phyloP scores from a whole-genome alignment of 768 basidiomycete genomes.

The Scleroderma citrinum region DNA sequence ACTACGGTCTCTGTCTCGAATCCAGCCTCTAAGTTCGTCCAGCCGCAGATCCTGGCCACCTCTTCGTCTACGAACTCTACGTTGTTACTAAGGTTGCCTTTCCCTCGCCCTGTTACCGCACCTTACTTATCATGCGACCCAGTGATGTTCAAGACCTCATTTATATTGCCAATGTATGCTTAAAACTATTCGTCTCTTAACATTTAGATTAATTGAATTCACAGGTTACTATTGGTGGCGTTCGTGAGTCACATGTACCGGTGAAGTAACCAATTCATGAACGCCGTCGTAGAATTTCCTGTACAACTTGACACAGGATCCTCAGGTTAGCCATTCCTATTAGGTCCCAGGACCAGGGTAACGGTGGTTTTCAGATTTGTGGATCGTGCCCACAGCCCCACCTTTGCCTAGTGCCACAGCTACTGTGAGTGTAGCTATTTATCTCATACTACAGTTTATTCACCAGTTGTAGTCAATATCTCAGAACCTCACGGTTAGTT shows the following conservation, averaged over 20 bases:
- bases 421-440: slow-evolving; percentile 37
- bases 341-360: background rate
- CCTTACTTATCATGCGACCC: slow-evolving; percentile 8
- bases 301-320: slow-evolving; percentile 86
- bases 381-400: slow-evolving; percentile 47
- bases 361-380: slow-evolving; percentile 53
- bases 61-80: slow-evolving; percentile 11
- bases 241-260: slow-evolving; percentile 36
- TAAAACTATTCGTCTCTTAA: background rate
- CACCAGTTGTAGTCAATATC: slow-evolving; percentile 32
- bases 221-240: slow-evolving; percentile 63
- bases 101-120: background rate
- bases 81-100: slow-evolving; percentile 20
- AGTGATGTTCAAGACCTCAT: slow-evolving; percentile 74
- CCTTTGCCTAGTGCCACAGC: slow-evolving; percentile 44
- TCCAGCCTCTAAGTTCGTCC: slow-evolving; percentile 4
- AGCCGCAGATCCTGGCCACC: slow-evolving; percentile 23
- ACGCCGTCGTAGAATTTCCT: slow-evolving; percentile 44
- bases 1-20: slow-evolving; percentile 10
- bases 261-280: slow-evolving; percentile 6
- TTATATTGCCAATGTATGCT: slow-evolving; percentile 69
- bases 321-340: slow-evolving; percentile 15
- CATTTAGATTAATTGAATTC: background rate
- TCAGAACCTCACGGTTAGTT: slow-evolving; percentile 57
- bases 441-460: background rate